phyloP scores from a whole-genome alignment of 352 stramenopile genomes.

The Phytopythium aichiense region DNA sequence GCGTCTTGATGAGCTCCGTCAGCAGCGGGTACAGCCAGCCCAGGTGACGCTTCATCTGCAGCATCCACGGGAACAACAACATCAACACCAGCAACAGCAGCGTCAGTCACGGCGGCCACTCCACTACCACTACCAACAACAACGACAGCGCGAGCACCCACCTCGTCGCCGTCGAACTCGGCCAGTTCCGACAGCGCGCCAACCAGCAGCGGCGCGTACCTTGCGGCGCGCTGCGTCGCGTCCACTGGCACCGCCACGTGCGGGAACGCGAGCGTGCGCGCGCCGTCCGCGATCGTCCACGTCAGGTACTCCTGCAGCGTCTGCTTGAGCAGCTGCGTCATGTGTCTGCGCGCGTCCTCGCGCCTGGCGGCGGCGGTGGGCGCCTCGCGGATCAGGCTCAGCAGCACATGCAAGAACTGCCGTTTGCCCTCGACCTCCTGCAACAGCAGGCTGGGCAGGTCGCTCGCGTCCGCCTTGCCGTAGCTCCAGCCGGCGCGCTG shows the following conservation, averaged over 20 bases:
- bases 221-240: conserved; percentile 45
- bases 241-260: conserved; percentile 31
- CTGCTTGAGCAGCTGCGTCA: conserved; percentile 62
- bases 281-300: conserved; percentile 35
- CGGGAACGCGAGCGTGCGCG: conserved; percentile 11
- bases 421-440: conserved; percentile 79
- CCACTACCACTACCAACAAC: conserved; percentile 3
- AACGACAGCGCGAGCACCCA: conserved; percentile 15
- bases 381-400: conserved; percentile 34
- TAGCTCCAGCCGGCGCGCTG: conserved; percentile 48
- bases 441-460: conserved; percentile 60
- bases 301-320: conserved; percentile 60
- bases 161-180: conserved; percentile 47
- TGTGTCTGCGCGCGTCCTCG: conserved; percentile 60
- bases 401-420: conserved; percentile 70
- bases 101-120: conserved; percentile 1
- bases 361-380: conserved; percentile 24
- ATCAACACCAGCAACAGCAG: conserved; percentile 1
- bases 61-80: conserved; percentile 6
- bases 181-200: conserved; percentile 42
- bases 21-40: conserved; percentile 79
- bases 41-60: conserved; percentile 60
- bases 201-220: conserved; percentile 54
- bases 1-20: conserved; percentile 65
- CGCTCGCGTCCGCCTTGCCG: conserved; percentile 30